Percentiles rank a stretch among this genome's conserved stretches.
Conservation (phyloP, 1,139 yeast genomes). For the Pichia sp. region DNA sequence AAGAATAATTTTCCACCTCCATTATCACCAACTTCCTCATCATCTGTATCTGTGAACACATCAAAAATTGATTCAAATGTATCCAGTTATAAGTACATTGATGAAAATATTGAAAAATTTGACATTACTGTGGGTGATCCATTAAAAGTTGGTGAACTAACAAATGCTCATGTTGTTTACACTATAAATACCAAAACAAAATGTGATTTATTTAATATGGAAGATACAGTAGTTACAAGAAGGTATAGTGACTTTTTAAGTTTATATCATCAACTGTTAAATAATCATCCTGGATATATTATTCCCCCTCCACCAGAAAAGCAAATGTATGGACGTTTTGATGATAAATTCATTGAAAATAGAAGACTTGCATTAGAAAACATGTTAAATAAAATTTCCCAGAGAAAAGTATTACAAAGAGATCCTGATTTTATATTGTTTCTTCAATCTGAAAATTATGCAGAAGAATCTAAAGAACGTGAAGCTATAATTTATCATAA, state of each 20-base stretch:
- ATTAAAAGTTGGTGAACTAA: conserved; percentile 81
- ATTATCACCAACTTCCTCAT: neutral
- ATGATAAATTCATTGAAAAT: conserved; percentile 81
- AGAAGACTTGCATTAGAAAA: conserved; percentile 81
- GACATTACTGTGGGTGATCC: conserved; percentile 85
- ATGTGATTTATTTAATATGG: conserved; percentile 29
- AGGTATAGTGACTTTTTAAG: conserved; percentile 37
- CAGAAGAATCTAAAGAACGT: conserved; percentile 56
- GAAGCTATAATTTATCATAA: conserved; percentile 34
- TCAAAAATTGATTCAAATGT: conserved; percentile 5
- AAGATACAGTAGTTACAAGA: conserved; percentile 27
- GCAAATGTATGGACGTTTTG: conserved; percentile 79
- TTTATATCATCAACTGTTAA: conserved; percentile 84
- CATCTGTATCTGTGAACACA: neutral
- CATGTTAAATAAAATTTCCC: conserved; percentile 70
- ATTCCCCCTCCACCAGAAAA: conserved; percentile 98
- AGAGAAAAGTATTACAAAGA: conserved; percentile 48
- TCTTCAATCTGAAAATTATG: conserved; percentile 66
- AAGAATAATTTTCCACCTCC: neutral
- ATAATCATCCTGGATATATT: conserved; percentile 82
- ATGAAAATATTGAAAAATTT: conserved; percentile 33
- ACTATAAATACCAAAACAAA: conserved; percentile 58
- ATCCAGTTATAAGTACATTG: conserved; percentile 19
- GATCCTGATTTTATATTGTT: conserved; percentile 79
- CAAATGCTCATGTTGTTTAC: conserved; percentile 85